A percentile compares a stretch with the other conserved stretches of the same genome.
Evolutionary conservation across 345 rosid genomes (phyloP).

Genomic region (Pugionium dolabratum): DNA sequence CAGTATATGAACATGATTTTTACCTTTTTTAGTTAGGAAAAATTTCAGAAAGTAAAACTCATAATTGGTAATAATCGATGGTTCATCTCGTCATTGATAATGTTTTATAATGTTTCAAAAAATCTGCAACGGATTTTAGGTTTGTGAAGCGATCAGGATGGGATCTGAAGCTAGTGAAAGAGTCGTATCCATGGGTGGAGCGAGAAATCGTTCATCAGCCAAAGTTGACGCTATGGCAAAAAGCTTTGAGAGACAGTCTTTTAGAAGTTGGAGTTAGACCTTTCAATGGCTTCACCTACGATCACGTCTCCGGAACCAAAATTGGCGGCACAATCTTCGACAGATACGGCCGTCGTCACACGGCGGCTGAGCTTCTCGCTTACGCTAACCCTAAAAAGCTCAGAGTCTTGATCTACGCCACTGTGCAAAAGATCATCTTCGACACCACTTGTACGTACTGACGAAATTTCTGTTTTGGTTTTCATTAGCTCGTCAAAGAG

Average conservation of each 20-base stretch:
- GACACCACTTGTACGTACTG: slow-evolving; percentile 55
- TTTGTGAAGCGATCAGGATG: slow-evolving; percentile 74
- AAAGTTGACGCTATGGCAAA: slow-evolving; percentile 68
- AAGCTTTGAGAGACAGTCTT: slow-evolving; percentile 68
- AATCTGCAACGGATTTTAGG: slow-evolving; percentile 38
- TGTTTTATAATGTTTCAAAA: slow-evolving; percentile 15
- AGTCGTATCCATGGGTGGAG: slow-evolving; percentile 93
- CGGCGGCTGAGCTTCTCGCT: slow-evolving; percentile 86
- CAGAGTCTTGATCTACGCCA: slow-evolving; percentile 71
- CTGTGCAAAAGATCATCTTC: slow-evolving; percentile 72
- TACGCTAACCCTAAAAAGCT: slow-evolving; percentile 66
- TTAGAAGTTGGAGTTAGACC: slow-evolving; percentile 81
- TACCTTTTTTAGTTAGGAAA: neutral
- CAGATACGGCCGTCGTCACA: slow-evolving; percentile 83
- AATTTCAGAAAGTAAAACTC: neutral
- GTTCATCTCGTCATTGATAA: slow-evolving; percentile 13
- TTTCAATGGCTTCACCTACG: slow-evolving; percentile 87
- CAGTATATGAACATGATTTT: too few relatives aligned
- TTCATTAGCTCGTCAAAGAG: neutral
- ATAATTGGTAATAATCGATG: neutral
- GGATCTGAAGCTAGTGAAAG: slow-evolving; percentile 76
- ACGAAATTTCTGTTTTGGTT: slow-evolving; percentile 12
- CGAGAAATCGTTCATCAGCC: slow-evolving; percentile 72
- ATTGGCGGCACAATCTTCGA: slow-evolving; percentile 93
- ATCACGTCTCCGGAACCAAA: slow-evolving; percentile 87